Evolutionary conservation across 2,329 filamentous ascomycete species (phyloP).

Genomic region (Alternaria sp.): DNA sequence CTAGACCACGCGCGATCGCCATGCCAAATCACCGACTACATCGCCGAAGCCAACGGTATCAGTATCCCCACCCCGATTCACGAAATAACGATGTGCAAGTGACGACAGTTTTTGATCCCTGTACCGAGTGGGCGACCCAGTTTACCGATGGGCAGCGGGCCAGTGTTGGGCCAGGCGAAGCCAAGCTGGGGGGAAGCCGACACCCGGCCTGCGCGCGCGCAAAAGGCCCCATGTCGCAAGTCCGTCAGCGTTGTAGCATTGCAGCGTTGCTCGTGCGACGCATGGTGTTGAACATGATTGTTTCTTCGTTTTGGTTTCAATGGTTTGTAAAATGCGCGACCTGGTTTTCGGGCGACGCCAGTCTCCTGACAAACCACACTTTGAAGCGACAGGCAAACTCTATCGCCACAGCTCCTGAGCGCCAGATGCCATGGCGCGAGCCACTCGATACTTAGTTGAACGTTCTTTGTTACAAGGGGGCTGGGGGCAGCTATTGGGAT

Average conservation of each 20-base stretch:
- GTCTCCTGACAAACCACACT: background rate
- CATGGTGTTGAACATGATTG: background rate
- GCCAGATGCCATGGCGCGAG: background rate
- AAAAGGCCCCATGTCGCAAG: background rate
- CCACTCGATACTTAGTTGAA: background rate
- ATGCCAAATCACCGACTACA: background rate
- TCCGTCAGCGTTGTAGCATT: background rate
- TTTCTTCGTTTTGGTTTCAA: background rate
- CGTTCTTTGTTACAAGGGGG: background rate
- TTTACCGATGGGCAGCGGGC: background rate
- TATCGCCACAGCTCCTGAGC: background rate
- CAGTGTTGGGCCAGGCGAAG: background rate
- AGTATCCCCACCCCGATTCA: background rate
- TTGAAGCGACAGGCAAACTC: background rate
- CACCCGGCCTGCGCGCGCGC: background rate
- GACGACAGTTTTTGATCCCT: background rate
- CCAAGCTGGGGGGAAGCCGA: background rate
- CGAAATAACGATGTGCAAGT: background rate
- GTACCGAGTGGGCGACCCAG: background rate
- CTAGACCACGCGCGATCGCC: background rate
- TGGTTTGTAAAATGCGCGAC: background rate
- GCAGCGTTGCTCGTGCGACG: background rate
- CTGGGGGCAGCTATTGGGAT: background rate
- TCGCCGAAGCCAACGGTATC: background rate
- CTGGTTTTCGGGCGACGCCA: background rate